Conservation (phyloP, 1,284 basidiomycete genomes). For the Testicularia cyperi region DNA sequence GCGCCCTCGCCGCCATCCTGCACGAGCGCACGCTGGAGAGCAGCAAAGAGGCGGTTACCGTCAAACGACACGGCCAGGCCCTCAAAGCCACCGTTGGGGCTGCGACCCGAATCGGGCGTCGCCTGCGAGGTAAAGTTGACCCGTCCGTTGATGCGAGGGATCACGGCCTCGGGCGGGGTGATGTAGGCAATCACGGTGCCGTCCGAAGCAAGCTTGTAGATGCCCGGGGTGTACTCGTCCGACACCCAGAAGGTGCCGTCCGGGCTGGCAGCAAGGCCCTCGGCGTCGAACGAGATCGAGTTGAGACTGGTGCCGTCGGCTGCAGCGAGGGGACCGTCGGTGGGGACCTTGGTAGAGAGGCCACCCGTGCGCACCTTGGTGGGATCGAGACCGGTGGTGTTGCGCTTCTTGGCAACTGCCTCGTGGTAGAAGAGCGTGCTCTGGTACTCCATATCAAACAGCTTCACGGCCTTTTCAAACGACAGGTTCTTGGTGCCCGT, state of each 20-base stretch:
- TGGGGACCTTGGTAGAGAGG: slow-evolving; percentile 17
- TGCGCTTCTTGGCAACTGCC: slow-evolving; percentile 41
- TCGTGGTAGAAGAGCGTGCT: slow-evolving; percentile 68
- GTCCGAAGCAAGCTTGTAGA: slow-evolving; percentile 66
- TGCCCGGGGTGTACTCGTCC: slow-evolving; percentile 73
- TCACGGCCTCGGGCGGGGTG: slow-evolving; percentile 67
- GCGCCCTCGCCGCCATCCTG: slow-evolving; percentile 65
- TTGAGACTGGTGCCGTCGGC: slow-evolving; percentile 60
- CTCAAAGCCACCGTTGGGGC: slow-evolving; percentile 68
- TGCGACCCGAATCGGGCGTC: slow-evolving; percentile 62
- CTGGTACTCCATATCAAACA: slow-evolving; percentile 66
- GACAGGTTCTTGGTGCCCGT: slow-evolving; percentile 64
- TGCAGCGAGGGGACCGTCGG: slow-evolving; percentile 43
- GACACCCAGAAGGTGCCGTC: slow-evolving; percentile 65
- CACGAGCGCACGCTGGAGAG: slow-evolving; percentile 69
- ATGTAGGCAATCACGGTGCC: slow-evolving; percentile 67
- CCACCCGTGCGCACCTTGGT: slow-evolving; percentile 63
- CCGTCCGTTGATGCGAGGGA: slow-evolving; percentile 63
- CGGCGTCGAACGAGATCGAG: slow-evolving; percentile 66
- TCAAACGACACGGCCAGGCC: slow-evolving; percentile 67
- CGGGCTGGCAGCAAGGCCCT: slow-evolving; percentile 67
- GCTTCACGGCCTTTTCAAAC: slow-evolving; percentile 66
- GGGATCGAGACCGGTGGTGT: slow-evolving; percentile 70
- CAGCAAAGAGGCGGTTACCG: slow-evolving; percentile 66
- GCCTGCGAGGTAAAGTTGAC: slow-evolving; percentile 67